These are phyloP conservation scores for Hypoxylon sp. DNA, from an alignment of 2,329 filamentous ascomycete genomes.

Conservation along the genomic window DNA sequence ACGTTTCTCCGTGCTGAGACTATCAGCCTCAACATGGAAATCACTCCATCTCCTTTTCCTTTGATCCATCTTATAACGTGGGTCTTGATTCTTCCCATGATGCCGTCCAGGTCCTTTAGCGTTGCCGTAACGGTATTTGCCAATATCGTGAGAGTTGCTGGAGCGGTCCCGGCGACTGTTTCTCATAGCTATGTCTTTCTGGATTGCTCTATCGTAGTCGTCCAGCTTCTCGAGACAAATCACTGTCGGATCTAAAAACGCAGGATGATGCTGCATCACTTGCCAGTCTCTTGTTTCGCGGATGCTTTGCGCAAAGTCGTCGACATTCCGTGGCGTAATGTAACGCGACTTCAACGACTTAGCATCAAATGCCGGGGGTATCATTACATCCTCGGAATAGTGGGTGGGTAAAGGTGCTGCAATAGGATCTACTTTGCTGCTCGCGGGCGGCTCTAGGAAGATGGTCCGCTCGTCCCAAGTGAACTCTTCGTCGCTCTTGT, in stretches of 20 bases:
- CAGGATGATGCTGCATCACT: constrained; percentile 48
- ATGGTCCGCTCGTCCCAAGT: constrained; percentile 47
- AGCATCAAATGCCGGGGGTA: constrained; percentile 50
- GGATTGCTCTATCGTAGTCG: constrained; percentile 41
- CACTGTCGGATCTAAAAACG: constrained; percentile 45
- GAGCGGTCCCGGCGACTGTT: constrained; percentile 40
- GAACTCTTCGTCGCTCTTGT: constrained; percentile 42
- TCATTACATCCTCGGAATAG: constrained; percentile 50
- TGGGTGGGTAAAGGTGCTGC: constrained; percentile 49
- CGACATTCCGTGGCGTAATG: constrained; percentile 49
- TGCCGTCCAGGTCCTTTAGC: constrained; percentile 28
- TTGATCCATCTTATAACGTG: constrained; percentile 29
- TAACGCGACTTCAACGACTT: constrained; percentile 50
- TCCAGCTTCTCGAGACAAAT: constrained; percentile 41
- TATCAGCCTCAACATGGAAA: constrained; percentile 20
- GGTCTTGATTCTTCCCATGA: constrained; percentile 34
- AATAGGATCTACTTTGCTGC: constrained; percentile 48
- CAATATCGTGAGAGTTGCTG: constrained; percentile 24
- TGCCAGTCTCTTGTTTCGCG: constrained; percentile 52
- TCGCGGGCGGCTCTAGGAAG: constrained; percentile 43
- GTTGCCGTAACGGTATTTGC: constrained; percentile 32
- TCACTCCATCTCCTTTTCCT: constrained; percentile 45
- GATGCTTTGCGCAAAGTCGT: constrained; percentile 50
- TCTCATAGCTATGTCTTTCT: constrained; percentile 15
- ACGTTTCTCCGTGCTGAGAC: constrained; percentile 18